phyloP scores from a whole-genome alignment of 164 flowering plant species.

The Dillenia suffruticosa region DNA sequence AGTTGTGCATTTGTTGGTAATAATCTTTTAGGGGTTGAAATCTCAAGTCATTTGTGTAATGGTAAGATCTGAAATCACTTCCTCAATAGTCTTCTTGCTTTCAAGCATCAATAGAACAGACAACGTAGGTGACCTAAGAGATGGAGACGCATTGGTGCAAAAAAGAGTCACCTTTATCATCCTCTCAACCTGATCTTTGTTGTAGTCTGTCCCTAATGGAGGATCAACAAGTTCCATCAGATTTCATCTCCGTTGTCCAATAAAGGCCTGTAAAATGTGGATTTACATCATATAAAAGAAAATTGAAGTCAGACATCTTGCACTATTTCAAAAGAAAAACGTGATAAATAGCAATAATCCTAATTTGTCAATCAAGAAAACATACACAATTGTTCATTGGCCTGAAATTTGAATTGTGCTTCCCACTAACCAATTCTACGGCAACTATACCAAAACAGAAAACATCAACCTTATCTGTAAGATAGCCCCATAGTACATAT shows the following conservation, averaged over 20 bases:
- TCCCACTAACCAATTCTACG: conserved; percentile 52
- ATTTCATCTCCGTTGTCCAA: conserved; percentile 1
- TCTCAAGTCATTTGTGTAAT: too few species aligned
- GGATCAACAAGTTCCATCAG: conserved; percentile 8
- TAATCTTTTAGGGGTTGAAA: neutral
- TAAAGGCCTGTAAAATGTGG: neutral
- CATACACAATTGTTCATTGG: conserved; percentile 25
- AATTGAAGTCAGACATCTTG: too few species aligned
- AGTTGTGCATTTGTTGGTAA: neutral
- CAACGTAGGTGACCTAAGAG: neutral
- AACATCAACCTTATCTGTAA: conserved; percentile 56
- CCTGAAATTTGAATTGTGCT: conserved; percentile 26
- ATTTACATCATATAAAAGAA: too few species aligned
- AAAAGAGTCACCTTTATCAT: neutral
- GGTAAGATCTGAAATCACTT: neutral
- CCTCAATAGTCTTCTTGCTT: neutral
- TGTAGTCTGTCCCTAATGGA: neutral
- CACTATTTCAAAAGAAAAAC: too few species aligned
- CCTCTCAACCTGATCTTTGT: neutral
- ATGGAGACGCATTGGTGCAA: neutral
- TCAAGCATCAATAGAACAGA: neutral
- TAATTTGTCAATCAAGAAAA: conserved; percentile 50
- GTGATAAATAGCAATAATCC: neutral
- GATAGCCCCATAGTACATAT: conserved; percentile 53
- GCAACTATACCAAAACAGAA: conserved; percentile 58